Evolutionary conservation across 306 rosid species (phyloP).

Genomic region (Cicer chorassanicum): DNA sequence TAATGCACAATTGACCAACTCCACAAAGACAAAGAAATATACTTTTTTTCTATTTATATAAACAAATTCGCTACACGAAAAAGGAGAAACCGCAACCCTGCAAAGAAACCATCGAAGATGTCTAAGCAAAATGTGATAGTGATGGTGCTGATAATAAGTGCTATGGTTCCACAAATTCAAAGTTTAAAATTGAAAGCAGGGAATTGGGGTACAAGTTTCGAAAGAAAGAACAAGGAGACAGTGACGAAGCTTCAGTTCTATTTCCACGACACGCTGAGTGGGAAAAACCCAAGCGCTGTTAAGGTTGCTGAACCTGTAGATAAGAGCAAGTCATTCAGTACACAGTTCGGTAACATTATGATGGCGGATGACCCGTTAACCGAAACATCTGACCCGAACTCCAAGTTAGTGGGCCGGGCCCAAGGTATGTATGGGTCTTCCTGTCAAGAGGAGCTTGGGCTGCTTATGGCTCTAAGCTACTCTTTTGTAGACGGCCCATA

Average conservation of each 20-base stretch:
- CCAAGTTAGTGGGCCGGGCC: slow-evolving; percentile 75
- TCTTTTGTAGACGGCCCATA: slow-evolving; percentile 63
- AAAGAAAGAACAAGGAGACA: slow-evolving; percentile 44
- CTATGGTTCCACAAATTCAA: slow-evolving; percentile 9
- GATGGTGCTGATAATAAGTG: slow-evolving; percentile 36
- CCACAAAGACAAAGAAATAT: no score
- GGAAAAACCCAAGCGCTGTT: slow-evolving; percentile 69
- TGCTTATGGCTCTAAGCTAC: slow-evolving; percentile 69
- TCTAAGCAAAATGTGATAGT: slow-evolving; percentile 34
- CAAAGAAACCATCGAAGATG: slow-evolving; percentile 43
- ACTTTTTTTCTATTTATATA: no score
- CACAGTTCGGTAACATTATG: slow-evolving; percentile 62
- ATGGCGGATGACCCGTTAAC: slow-evolving; percentile 83
- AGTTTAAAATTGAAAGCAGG: slow-evolving; percentile 35
- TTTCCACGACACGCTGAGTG: slow-evolving; percentile 80
- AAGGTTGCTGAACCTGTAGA: slow-evolving; percentile 59
- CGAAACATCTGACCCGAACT: slow-evolving; percentile 68
- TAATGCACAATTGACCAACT: no score
- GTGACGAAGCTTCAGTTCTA: slow-evolving; percentile 73
- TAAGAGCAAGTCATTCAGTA: slow-evolving; percentile 49
- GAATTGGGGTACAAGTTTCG: slow-evolving; percentile 46
- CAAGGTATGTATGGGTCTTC: slow-evolving; percentile 78
- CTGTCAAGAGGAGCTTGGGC: slow-evolving; percentile 62
- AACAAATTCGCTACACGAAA: no score
- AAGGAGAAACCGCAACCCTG: not conserved